phyloP scores from a whole-genome alignment of 2,329 filamentous ascomycete species.

The Arthrobotrys musiformis region DNA sequence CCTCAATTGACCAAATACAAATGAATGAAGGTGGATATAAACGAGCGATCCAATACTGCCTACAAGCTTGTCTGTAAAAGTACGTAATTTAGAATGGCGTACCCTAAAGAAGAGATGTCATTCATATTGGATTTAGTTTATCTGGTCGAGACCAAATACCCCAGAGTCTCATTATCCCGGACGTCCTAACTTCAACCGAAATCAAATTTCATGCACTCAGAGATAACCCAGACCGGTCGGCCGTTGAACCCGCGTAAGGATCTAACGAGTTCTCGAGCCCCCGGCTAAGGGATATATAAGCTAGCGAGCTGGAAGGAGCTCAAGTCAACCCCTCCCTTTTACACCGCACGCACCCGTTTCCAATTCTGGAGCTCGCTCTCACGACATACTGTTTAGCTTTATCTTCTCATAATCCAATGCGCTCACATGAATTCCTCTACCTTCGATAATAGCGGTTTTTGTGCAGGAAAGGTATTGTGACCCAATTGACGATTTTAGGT shows the following conservation, averaged over 20 bases:
- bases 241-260: constrained; percentile 3
- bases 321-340: constrained; percentile 14
- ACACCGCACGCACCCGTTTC: background rate
- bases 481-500: constrained; percentile 35
- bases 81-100: no score
- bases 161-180: constrained; percentile 30
- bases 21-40: no score
- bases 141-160: constrained; percentile 3
- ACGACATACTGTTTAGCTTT: constrained; percentile 29
- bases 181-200: constrained; percentile 13
- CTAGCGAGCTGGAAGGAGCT: constrained; percentile 36
- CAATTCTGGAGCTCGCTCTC: constrained; percentile 44
- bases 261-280: constrained; percentile 23
- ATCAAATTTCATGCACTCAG: constrained; percentile 7
- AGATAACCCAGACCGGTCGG: background rate
- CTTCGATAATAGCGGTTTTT: background rate
- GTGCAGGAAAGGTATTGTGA: constrained; percentile 34
- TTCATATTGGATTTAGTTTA: constrained; percentile 4
- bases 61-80: no score
- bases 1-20: no score
- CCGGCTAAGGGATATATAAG: constrained; percentile 6
- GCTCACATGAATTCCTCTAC: constrained; percentile 16
- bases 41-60: background rate
- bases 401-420: background rate
- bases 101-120: background rate